Evolutionary conservation across 2,329 filamentous ascomycete genomes (phyloP).

Genomic region (Xylaria sp.): DNA sequence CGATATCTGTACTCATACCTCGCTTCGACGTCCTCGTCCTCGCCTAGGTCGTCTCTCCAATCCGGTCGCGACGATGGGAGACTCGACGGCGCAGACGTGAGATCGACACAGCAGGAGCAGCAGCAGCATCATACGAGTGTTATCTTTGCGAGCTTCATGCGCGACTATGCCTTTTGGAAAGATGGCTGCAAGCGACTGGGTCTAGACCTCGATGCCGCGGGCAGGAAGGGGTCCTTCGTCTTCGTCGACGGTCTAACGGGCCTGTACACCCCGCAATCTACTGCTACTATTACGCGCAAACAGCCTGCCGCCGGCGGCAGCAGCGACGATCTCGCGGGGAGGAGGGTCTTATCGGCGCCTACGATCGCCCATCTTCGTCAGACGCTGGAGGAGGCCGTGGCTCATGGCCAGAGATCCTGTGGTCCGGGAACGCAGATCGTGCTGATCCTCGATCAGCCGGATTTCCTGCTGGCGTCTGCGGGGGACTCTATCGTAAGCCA

Average conservation of each 20-base stretch:
- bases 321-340: conserved; percentile 5
- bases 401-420: conserved; percentile 28
- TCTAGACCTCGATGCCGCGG: conserved; percentile 61
- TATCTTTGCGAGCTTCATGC: conserved; percentile 76
- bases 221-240: conserved; percentile 54
- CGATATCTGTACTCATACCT: conserved; percentile 50
- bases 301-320: conserved; percentile 6
- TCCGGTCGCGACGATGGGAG: conserved; percentile 7
- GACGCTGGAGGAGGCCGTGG: conserved; percentile 38
- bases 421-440: conserved; percentile 39
- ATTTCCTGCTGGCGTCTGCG: conserved; percentile 57
- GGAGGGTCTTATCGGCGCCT: conserved; percentile 29
- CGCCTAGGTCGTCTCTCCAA: conserved; percentile 1
- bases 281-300: no score
- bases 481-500: conserved; percentile 41
- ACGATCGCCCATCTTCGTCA: conserved; percentile 35
- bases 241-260: conserved; percentile 71
- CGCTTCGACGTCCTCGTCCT: conserved; percentile 15
- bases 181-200: conserved; percentile 64
- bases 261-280: conserved; percentile 39
- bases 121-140: conserved; percentile 45
- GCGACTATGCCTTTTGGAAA: conserved; percentile 73
- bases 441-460: conserved; percentile 62
- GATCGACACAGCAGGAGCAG: background rate
- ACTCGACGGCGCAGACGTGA: conserved; percentile 11